phyloP scores from a whole-genome alignment of 2,329 filamentous ascomycete species.

The Trichocomaceae sp. region DNA sequence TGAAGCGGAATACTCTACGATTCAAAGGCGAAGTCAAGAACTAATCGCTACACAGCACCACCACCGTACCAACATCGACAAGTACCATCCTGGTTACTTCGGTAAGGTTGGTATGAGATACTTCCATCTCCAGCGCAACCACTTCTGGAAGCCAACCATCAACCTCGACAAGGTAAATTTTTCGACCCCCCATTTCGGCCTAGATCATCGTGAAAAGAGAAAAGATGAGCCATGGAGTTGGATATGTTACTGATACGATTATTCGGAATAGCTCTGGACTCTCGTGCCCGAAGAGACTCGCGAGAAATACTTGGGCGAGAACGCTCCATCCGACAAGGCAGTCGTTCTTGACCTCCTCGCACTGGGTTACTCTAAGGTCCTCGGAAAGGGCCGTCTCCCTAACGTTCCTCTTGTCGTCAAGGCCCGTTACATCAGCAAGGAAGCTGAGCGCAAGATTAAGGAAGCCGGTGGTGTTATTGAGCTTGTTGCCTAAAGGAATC shows the following conservation, averaged over 20 bases:
- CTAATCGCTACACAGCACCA: constrained; percentile 62
- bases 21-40: no score
- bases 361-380: constrained; percentile 96
- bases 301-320: constrained; percentile 74
- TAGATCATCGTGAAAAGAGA: not conserved
- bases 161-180: constrained; percentile 90
- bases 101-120: constrained; percentile 92
- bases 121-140: constrained; percentile 94
- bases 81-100: constrained; percentile 99
- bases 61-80: constrained; percentile 86
- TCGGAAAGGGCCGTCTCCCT: constrained; percentile 95
- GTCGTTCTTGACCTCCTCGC: constrained; percentile 96
- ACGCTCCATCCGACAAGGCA: constrained; percentile 78
- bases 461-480: constrained; percentile 93
- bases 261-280: constrained; percentile 78
- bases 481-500: constrained; percentile 72
- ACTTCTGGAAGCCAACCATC: constrained; percentile 98
- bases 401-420: constrained; percentile 89
- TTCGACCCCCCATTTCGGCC: constrained; percentile 10
- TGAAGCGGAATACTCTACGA: not conserved
- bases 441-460: constrained; percentile 98
- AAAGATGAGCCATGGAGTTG: not conserved
- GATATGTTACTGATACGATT: constrained; percentile 4
- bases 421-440: constrained; percentile 88
- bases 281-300: constrained; percentile 90